Evolutionary conservation across 2,329 filamentous ascomycete genomes (phyloP).

Genomic region (Talaromyces piceae): DNA sequence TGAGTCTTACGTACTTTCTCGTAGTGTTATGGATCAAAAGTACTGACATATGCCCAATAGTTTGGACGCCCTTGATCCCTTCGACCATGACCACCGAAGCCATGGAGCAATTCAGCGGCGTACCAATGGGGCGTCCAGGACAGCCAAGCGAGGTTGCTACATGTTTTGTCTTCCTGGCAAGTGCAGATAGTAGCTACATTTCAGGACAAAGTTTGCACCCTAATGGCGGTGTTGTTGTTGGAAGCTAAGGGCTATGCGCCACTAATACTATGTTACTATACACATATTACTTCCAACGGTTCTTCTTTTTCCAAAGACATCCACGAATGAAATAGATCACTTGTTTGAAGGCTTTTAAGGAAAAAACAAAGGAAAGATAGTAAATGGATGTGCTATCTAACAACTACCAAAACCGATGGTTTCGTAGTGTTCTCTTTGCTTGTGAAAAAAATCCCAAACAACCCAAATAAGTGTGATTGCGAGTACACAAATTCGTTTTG

Average conservation of each 20-base stretch:
- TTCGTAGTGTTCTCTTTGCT: background rate
- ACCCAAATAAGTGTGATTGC: background rate
- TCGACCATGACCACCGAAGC: conserved; percentile 64
- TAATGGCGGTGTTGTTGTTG: conserved; percentile 53
- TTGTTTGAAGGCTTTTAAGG: background rate
- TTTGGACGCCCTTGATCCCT: conserved; percentile 70
- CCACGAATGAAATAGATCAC: no score
- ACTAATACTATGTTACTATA: background rate
- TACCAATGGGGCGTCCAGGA: conserved; percentile 67
- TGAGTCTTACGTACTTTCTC: background rate
- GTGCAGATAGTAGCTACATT: conserved; percentile 64
- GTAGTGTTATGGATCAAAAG: background rate
- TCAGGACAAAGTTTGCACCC: conserved; percentile 65
- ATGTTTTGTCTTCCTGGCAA: conserved; percentile 74
- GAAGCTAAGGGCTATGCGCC: conserved; percentile 27
- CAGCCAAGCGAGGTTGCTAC: conserved; percentile 78
- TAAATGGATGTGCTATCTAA: background rate
- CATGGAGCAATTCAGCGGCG: conserved; percentile 61
- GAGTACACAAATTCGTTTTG: background rate
- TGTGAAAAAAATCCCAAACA: conserved; percentile 1
- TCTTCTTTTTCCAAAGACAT: no score
- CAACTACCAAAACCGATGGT: background rate
- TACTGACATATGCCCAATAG: conserved; percentile 22
- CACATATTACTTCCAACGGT: background rate
- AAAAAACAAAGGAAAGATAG: background rate